Evolutionary conservation across 1,284 basidiomycete species (phyloP).

Genomic region (Ustilago trichophora): DNA sequence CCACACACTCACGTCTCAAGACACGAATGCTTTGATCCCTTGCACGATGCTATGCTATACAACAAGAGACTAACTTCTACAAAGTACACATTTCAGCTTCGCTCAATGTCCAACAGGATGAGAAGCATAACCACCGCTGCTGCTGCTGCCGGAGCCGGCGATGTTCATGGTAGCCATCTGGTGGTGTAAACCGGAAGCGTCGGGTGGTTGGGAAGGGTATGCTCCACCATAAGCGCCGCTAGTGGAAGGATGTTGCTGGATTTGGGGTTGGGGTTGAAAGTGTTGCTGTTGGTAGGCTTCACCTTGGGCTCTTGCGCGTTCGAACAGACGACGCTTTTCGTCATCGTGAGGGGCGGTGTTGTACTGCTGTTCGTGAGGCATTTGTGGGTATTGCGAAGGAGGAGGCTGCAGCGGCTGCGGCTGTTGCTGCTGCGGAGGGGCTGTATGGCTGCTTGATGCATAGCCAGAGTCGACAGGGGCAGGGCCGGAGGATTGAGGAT

Average conservation of each 20-base stretch:
- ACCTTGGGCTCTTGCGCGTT: slow-evolving; percentile 57
- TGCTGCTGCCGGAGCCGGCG: slow-evolving; percentile 19
- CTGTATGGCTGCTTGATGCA: slow-evolving; percentile 5
- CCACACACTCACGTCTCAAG: too few relatives aligned
- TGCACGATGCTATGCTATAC: too few relatives aligned
- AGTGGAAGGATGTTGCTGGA: too few relatives aligned
- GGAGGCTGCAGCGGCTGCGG: too few relatives aligned
- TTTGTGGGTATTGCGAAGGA: slow-evolving; percentile 8
- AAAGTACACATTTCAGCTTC: too few relatives aligned
- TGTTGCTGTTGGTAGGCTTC: slow-evolving; percentile 59
- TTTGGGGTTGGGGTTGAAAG: slow-evolving; percentile 22
- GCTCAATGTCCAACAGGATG: slow-evolving; percentile 30
- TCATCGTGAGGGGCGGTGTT: slow-evolving; percentile 50
- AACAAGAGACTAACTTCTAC: too few relatives aligned
- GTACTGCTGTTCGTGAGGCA: slow-evolving; percentile 24
- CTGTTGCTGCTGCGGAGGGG: slow-evolving; percentile 9
- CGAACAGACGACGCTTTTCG: slow-evolving; percentile 61
- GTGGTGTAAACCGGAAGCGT: slow-evolving; percentile 17
- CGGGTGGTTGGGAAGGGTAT: slow-evolving; percentile 22
- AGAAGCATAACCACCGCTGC: slow-evolving; percentile 20
- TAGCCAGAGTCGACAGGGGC: slow-evolving; percentile 7
- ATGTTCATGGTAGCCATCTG: slow-evolving; percentile 36
- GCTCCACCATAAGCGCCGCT: slow-evolving; percentile 11
- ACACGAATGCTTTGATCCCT: too few relatives aligned
- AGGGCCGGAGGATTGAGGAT: slow-evolving; percentile 7